Conservation (phyloP, 2,329 filamentous ascomycete species). For the Fusarium cyanostomum region DNA sequence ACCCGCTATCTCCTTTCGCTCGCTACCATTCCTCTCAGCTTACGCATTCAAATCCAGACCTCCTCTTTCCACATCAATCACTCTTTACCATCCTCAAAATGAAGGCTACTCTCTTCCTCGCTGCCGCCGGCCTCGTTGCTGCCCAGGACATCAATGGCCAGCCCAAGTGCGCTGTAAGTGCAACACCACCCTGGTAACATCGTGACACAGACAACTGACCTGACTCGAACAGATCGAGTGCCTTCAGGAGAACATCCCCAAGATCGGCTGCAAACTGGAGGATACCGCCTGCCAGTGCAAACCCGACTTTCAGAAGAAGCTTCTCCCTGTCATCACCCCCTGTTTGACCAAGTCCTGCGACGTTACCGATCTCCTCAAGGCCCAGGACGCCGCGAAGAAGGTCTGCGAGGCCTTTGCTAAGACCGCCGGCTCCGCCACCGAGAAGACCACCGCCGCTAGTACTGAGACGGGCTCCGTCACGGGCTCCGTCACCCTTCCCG, state of each 20-base stretch:
- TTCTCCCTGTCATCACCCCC: conserved; percentile 42
- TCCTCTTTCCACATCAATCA: conserved; percentile 7
- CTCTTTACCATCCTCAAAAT: conserved; percentile 45
- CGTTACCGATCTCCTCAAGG: conserved; percentile 43
- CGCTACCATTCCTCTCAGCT: neutral
- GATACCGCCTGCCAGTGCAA: conserved; percentile 54
- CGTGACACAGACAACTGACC: neutral
- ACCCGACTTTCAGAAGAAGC: conserved; percentile 45
- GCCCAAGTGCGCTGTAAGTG: conserved; percentile 54
- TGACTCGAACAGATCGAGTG: conserved; percentile 44
- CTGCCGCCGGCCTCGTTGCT: conserved; percentile 48
- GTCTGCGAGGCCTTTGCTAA: conserved; percentile 43
- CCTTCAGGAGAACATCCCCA: conserved; percentile 47
- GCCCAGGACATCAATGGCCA: conserved; percentile 51
- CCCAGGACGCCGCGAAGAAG: conserved; percentile 44
- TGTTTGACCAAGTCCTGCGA: conserved; percentile 51
- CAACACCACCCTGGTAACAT: neutral
- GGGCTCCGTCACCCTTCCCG: conserved; percentile 19
- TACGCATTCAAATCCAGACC: neutral
- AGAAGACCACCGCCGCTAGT: conserved; percentile 7
- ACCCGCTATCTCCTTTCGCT: conserved; percentile 5
- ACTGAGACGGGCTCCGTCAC: conserved; percentile 9
- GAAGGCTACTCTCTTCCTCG: conserved; percentile 52
- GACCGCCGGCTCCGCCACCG: conserved; percentile 19
- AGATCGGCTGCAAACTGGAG: conserved; percentile 49